These are phyloP conservation scores for Pulveroboletus sp. DNA, from an alignment of 1,284 basidiomycete species.

Conservation along the genomic window DNA sequence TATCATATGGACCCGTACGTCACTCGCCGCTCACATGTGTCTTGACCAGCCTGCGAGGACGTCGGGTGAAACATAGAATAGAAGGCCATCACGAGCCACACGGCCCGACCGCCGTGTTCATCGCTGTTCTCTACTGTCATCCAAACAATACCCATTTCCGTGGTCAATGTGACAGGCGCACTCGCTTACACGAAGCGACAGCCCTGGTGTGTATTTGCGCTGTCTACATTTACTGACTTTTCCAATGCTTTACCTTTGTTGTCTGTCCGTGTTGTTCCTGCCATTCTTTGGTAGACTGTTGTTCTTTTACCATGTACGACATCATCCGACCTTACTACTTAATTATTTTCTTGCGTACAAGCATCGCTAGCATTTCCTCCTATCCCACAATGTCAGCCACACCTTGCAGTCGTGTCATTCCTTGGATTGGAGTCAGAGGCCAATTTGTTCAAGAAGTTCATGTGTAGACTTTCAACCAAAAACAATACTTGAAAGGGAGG, in stretches of 20 bases:
- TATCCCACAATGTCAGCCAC: slow-evolving; percentile 12
- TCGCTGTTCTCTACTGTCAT: slow-evolving; percentile 1
- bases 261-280: not conserved
- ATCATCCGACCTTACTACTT: slow-evolving; percentile 11
- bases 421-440: not conserved
- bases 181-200: slow-evolving; percentile 2
- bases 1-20: slow-evolving; percentile 8
- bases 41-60: slow-evolving; percentile 1
- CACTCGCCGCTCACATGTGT: not conserved
- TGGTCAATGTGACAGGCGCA: not conserved
- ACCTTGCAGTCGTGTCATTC: not conserved
- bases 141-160: slow-evolving; percentile 7
- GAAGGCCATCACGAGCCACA: slow-evolving; percentile 2
- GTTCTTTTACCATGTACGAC: slow-evolving; percentile 20
- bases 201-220: not conserved
- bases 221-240: not conserved
- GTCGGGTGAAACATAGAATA: slow-evolving; percentile 17
- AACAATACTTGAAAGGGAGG: not conserved
- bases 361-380: slow-evolving; percentile 2
- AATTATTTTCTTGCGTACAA: slow-evolving; percentile 28
- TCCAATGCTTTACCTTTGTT: not conserved
- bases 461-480: no score
- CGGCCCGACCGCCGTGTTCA: not conserved
- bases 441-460: no score
- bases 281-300: slow-evolving; percentile 7